phyloP scores from a whole-genome alignment of 2,329 filamentous ascomycete species.

The Aspergillus neoniger region DNA sequence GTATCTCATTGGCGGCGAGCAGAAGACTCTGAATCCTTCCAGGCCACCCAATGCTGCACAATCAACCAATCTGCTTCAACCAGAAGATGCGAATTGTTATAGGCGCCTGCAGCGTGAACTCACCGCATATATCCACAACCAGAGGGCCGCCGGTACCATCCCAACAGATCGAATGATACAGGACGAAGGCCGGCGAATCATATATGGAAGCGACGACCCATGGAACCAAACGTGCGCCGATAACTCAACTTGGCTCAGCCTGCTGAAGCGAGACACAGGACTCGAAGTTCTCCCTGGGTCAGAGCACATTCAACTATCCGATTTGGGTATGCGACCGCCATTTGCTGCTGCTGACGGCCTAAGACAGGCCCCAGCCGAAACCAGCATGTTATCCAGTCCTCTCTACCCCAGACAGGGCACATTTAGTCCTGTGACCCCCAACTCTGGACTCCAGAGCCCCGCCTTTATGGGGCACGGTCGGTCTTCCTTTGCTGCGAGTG shows the following conservation, averaged over 20 bases:
- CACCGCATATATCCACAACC: conserved; percentile 40
- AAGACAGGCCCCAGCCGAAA: conserved; percentile 36
- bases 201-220: conserved; percentile 38
- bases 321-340: conserved; percentile 47
- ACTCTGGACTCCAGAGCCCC: conserved; percentile 38
- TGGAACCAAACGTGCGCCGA: conserved; percentile 51
- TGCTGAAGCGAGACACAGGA: conserved; percentile 48
- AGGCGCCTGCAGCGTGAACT: conserved; percentile 44
- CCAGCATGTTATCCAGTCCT: conserved; percentile 30
- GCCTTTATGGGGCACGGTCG: conserved; percentile 32
- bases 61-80: conserved; percentile 26
- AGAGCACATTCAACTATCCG: conserved; percentile 37
- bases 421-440: conserved; percentile 29
- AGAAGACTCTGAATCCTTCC: conserved; percentile 36
- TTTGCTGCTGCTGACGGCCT: conserved; percentile 43
- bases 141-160: conserved; percentile 35
- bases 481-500: conserved; percentile 39
- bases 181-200: conserved; percentile 36
- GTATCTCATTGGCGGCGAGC: conserved; percentile 41
- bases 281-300: conserved; percentile 35
- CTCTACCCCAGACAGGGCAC: conserved; percentile 25
- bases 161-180: conserved; percentile 43
- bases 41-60: conserved; percentile 25
- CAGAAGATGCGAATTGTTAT: conserved; percentile 45
- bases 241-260: conserved; percentile 48